A percentile compares a stretch with the other conserved stretches of the same genome.
These are phyloP conservation scores for Plectranthus barbatus DNA, from an alignment of 257 asterid genomes.

Conservation along the genomic window DNA sequence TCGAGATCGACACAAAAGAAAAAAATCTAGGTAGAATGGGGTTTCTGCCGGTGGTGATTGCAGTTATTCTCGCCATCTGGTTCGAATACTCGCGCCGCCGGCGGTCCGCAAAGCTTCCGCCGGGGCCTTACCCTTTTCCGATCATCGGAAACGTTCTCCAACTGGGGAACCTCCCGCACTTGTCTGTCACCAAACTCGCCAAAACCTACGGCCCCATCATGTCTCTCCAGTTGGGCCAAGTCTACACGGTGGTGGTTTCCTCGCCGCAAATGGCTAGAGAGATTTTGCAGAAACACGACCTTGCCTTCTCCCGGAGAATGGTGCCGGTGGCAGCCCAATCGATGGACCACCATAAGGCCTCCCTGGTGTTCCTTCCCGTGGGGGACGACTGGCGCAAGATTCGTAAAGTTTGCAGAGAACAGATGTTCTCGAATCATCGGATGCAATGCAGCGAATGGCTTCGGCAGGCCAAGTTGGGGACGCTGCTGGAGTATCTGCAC, in stretches of 20 bases:
- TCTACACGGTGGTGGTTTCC: too few relatives aligned
- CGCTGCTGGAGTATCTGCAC: slow-evolving; percentile 3
- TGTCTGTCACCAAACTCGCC: slow-evolving; percentile 15
- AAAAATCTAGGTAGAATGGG: too few relatives aligned
- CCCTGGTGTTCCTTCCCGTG: slow-evolving; percentile 18
- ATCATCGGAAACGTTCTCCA: slow-evolving; percentile 20
- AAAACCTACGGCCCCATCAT: slow-evolving; percentile 21
- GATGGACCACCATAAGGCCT: slow-evolving; percentile 18
- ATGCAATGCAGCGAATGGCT: slow-evolving; percentile 23
- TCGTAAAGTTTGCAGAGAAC: slow-evolving; percentile 24
- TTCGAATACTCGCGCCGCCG: too few relatives aligned
- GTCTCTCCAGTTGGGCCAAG: slow-evolving; percentile 21
- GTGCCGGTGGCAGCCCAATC: slow-evolving; percentile 8
- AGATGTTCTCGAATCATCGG: slow-evolving; percentile 15
- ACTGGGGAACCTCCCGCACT: slow-evolving; percentile 6
- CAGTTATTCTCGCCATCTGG: too few relatives aligned
- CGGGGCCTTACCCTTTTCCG: too few relatives aligned
- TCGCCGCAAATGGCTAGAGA: slow-evolving; percentile 24
- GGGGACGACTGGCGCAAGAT: slow-evolving; percentile 20
- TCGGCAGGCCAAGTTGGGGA: slow-evolving; percentile 17
- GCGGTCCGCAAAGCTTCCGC: too few relatives aligned
- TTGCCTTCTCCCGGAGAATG: slow-evolving; percentile 14
- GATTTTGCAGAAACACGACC: slow-evolving; percentile 23
- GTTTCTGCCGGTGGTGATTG: too few relatives aligned
- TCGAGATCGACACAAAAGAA: too few relatives aligned